Evolutionary conservation across 805 yeast species (phyloP).

Genomic region (Yamadazyma nakazawae): DNA sequence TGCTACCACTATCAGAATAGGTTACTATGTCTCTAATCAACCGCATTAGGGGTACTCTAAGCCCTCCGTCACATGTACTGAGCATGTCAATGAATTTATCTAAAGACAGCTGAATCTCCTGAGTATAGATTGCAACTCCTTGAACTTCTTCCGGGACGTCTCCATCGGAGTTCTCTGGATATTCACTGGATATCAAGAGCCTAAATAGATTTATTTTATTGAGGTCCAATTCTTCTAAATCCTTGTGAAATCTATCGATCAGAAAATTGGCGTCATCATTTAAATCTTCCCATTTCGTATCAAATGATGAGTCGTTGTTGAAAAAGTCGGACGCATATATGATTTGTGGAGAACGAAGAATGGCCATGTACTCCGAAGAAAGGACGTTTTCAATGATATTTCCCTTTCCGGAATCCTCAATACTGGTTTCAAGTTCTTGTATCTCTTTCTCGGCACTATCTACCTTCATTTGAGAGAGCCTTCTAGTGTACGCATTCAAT

Average conservation of each 20-base stretch:
- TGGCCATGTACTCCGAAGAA: neutral
- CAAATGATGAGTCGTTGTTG: neutral
- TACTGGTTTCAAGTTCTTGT: too few relatives aligned
- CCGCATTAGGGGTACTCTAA: neutral
- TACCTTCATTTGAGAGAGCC: neutral
- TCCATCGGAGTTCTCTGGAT: slow-evolving; percentile 6
- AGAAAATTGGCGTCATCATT: neutral
- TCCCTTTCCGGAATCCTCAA: too few relatives aligned
- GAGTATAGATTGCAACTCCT: slow-evolving; percentile 8
- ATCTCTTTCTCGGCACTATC: too few relatives aligned
- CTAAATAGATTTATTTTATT: slow-evolving; percentile 12
- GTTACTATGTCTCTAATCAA: slow-evolving; percentile 13
- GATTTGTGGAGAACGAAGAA: neutral
- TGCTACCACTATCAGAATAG: slow-evolving; percentile 10
- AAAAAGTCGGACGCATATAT: neutral
- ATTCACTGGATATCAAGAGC: slow-evolving; percentile 15
- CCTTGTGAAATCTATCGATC: neutral
- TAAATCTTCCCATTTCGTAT: neutral
- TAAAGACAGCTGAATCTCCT: slow-evolving; percentile 4
- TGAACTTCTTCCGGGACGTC: slow-evolving; percentile 1
- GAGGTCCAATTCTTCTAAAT: neutral
- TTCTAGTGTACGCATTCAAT: neutral
- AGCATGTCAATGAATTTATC: slow-evolving; percentile 1
- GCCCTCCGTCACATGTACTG: neutral
- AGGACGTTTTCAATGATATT: neutral